Conservation (phyloP, 768 basidiomycete species). For the Phaeotremella skinneri region DNA sequence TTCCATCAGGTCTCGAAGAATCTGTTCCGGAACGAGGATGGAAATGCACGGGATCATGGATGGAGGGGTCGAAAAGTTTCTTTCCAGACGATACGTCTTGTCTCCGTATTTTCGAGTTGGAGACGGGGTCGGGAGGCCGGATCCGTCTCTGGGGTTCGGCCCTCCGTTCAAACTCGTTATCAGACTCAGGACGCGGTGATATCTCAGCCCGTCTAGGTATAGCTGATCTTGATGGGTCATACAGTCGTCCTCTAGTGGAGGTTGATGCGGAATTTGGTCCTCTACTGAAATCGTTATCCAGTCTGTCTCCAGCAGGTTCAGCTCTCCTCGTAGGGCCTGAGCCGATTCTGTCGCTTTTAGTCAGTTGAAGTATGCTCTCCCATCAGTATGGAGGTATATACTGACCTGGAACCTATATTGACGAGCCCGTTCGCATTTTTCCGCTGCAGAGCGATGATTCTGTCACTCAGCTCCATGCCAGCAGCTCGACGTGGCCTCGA, state of each 20-base stretch:
- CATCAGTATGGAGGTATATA: too few species aligned
- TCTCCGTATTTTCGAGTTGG: too few species aligned
- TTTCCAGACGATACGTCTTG: neutral
- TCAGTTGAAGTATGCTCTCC: too few species aligned
- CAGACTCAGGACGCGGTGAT: constrained; percentile 7
- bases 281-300: constrained; percentile 10
- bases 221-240: constrained; percentile 15
- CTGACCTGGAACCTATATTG: too few species aligned
- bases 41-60: constrained; percentile 89
- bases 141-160: constrained; percentile 9
- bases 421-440: constrained; percentile 63
- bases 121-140: constrained; percentile 6
- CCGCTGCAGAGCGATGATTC: constrained; percentile 66
- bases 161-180: constrained; percentile 7
- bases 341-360: neutral
- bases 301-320: neutral
- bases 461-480: constrained; percentile 60
- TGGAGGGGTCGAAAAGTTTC: constrained; percentile 65
- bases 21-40: too few species aligned
- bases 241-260: constrained; percentile 10
- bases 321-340: neutral
- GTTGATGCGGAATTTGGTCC: constrained; percentile 5
- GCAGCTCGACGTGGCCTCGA: constrained; percentile 27
- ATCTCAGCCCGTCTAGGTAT: constrained; percentile 3
- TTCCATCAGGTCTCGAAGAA: neutral